Conservation (phyloP, 2,329 filamentous ascomycete genomes). For the Fusarium continuum region DNA sequence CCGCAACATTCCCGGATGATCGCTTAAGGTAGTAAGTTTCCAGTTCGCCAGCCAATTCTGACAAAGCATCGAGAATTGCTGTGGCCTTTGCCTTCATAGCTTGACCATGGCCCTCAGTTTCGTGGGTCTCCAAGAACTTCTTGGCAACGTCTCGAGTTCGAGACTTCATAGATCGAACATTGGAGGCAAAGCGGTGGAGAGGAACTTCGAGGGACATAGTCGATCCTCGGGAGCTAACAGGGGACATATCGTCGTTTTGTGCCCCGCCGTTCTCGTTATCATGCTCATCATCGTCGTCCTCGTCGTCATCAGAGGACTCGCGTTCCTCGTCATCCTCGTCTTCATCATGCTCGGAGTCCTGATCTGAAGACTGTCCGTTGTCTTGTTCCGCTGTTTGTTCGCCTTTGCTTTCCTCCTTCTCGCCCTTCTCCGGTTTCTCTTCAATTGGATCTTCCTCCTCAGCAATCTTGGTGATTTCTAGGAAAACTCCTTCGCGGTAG, state of each 20-base stretch:
- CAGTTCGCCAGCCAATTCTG: conserved; percentile 75
- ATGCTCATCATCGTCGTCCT: conserved; percentile 63
- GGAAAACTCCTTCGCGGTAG: conserved; percentile 94
- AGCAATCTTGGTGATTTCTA: conserved; percentile 86
- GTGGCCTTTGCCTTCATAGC: conserved; percentile 81
- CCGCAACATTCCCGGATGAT: conserved; percentile 55
- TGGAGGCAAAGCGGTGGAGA: conserved; percentile 57
- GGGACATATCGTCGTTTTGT: conserved; percentile 68
- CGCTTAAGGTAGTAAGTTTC: conserved; percentile 73
- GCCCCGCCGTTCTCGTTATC: conserved; percentile 61
- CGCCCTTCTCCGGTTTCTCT: conserved; percentile 20
- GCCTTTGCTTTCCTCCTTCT: conserved; percentile 38
- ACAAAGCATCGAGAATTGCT: conserved; percentile 77
- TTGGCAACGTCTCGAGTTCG: conserved; percentile 81
- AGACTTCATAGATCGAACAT: conserved; percentile 65
- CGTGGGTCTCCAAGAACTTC: conserved; percentile 84
- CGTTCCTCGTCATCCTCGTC: conserved; percentile 49
- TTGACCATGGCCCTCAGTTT: conserved; percentile 76
- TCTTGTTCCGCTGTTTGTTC: conserved; percentile 43
- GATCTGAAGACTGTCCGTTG: conserved; percentile 45
- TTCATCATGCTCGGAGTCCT: conserved; percentile 42
- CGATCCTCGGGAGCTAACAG: conserved; percentile 71
- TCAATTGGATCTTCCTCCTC: conserved; percentile 52
- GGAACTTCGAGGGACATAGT: conserved; percentile 71
- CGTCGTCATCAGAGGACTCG: conserved; percentile 53